Conservation (phyloP, 108 stramenopile species). For the Skeletonema tropicum region DNA sequence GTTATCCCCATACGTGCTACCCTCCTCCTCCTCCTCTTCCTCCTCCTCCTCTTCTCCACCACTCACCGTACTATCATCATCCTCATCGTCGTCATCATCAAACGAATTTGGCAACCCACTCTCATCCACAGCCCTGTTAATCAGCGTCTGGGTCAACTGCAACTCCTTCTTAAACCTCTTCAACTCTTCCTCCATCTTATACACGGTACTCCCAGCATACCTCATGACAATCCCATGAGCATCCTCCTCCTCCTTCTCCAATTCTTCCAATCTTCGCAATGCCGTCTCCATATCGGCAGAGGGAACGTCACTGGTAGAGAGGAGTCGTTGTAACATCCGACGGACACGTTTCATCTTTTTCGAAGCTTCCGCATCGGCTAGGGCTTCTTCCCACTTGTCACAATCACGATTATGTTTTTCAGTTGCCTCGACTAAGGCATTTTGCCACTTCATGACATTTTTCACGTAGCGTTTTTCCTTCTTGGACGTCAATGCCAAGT, state of each 20-base stretch:
- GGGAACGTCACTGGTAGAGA: not conserved
- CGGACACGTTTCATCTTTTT: not conserved
- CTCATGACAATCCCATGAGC: not conserved
- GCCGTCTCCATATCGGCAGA: not conserved
- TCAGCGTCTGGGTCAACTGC: not conserved
- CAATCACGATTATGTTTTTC: not conserved
- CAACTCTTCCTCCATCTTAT: not conserved
- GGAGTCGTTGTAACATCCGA: not conserved
- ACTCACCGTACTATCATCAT: too few relatives aligned
- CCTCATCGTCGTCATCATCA: too few relatives aligned
- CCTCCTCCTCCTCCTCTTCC: too few relatives aligned
- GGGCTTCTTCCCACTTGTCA: not conserved
- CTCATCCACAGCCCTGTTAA: not conserved
- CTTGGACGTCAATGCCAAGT: not conserved
- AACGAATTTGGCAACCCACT: not conserved
- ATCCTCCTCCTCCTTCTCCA: not conserved
- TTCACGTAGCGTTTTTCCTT: not conserved
- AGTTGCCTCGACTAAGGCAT: not conserved
- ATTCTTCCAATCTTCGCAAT: not conserved
- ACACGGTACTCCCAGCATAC: not conserved
- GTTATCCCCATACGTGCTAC: too few relatives aligned
- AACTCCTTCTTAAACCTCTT: not conserved
- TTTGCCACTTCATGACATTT: not conserved
- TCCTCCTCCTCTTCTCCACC: too few relatives aligned
- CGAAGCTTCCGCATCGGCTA: not conserved